These are phyloP conservation scores for Nidularia pulvinata DNA, from an alignment of 768 basidiomycete species.

Conservation along the genomic window DNA sequence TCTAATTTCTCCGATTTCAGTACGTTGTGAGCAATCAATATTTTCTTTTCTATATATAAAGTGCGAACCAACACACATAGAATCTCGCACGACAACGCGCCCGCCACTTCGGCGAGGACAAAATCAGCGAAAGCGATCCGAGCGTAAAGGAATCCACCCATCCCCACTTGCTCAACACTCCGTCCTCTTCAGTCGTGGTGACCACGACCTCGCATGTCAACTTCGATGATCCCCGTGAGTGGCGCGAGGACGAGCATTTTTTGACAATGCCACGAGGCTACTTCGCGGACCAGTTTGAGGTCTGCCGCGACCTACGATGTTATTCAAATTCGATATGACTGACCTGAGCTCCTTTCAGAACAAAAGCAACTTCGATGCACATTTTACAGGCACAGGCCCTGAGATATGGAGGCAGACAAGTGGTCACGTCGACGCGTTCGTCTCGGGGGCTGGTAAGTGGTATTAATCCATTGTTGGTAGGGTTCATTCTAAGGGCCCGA, in stretches of 20 bases:
- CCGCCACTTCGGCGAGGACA: slow-evolving; percentile 61
- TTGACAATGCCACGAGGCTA: slow-evolving; percentile 69
- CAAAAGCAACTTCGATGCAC: slow-evolving; percentile 86
- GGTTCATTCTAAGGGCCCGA: background rate
- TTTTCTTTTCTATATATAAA: too few species aligned
- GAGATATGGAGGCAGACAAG: slow-evolving; percentile 95
- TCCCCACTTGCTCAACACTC: slow-evolving; percentile 33
- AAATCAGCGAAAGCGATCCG: slow-evolving; percentile 16
- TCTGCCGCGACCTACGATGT: too few species aligned
- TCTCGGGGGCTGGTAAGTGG: slow-evolving; percentile 80
- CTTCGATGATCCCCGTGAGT: slow-evolving; percentile 30
- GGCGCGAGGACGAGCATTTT: slow-evolving; percentile 38
- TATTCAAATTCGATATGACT: background rate
- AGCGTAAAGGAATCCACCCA: slow-evolving; percentile 7
- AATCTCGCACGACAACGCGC: slow-evolving; percentile 89
- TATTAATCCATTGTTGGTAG: background rate
- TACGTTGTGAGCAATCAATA: slow-evolving; percentile 77
- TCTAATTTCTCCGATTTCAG: slow-evolving; percentile 21
- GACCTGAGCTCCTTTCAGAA: slow-evolving; percentile 46
- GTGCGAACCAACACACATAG: too few species aligned
- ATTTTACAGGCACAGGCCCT: slow-evolving; percentile 88
- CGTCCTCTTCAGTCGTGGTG: slow-evolving; percentile 51
- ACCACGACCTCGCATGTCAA: slow-evolving; percentile 45
- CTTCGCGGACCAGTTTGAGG: slow-evolving; percentile 97
- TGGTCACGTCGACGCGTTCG: slow-evolving; percentile 80